A percentile compares a stretch with the other conserved stretches of the same genome.
phyloP scores from a whole-genome alignment of 2,329 filamentous ascomycete species.

The Colletotrichum aenigma region DNA sequence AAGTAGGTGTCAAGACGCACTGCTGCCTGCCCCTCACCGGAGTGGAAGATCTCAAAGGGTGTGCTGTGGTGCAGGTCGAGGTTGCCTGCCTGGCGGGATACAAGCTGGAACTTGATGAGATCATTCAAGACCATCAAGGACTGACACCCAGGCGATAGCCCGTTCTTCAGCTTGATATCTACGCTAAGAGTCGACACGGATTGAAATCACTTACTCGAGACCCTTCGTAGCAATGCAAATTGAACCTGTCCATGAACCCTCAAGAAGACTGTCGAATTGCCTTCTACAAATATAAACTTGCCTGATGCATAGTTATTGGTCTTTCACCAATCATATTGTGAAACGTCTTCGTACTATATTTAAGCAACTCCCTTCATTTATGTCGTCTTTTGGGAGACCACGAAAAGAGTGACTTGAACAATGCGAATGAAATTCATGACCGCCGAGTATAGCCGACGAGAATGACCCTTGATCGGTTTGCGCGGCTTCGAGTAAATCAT shows the following conservation, averaged over 20 bases:
- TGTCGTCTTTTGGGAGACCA: not conserved
- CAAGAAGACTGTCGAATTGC: not conserved
- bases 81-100: not conserved
- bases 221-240: not conserved
- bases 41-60: not conserved
- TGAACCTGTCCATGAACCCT: not conserved
- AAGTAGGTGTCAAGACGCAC: not conserved
- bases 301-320: not conserved
- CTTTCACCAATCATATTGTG: not conserved
- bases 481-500: not conserved
- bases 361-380: not conserved
- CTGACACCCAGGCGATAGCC: not conserved
- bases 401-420: fast-evolving
- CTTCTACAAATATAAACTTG: too few relatives aligned
- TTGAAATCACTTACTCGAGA: not conserved
- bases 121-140: not conserved
- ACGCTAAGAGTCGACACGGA: not conserved
- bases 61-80: not conserved
- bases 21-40: not conserved
- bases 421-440: fast-evolving
- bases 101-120: not conserved
- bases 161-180: not conserved
- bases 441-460: fast-evolving
- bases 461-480: not conserved
- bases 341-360: not conserved